Conservation (phyloP, 257 asterid genomes). For the Fraxinus excelsior region DNA sequence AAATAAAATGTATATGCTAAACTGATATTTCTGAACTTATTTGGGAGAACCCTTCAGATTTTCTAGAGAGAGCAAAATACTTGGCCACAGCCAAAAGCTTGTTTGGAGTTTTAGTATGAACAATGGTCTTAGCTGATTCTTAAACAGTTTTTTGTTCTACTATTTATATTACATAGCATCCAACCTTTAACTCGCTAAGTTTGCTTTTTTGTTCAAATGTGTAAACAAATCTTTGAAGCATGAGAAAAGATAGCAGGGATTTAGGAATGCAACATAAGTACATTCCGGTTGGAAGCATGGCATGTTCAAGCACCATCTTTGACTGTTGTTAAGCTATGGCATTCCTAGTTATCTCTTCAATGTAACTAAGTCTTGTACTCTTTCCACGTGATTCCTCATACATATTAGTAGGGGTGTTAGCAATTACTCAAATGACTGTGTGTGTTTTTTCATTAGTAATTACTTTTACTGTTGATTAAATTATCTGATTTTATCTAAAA, state of each 20-base stretch:
- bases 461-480: neutral
- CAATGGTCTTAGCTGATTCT: neutral
- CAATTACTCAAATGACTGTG: no score
- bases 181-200: neutral
- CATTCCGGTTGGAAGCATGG: neutral
- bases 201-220: neutral
- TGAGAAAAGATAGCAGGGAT: neutral
- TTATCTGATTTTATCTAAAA: constrained; percentile 21
- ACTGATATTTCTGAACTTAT: constrained; percentile 3
- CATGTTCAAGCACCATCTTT: neutral
- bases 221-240: neutral
- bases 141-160: neutral
- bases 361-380: neutral
- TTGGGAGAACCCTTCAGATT: constrained; percentile 8
- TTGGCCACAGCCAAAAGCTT: neutral
- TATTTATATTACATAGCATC: neutral
- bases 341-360: neutral
- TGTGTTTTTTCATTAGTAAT: neutral
- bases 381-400: neutral
- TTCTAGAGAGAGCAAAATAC: neutral
- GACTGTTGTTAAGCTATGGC: neutral
- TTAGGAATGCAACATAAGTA: neutral
- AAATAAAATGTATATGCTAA: neutral
- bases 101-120: neutral
- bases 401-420: no score